Conservation (phyloP, 257 asterid species). For the Cruciata laevipes region DNA sequence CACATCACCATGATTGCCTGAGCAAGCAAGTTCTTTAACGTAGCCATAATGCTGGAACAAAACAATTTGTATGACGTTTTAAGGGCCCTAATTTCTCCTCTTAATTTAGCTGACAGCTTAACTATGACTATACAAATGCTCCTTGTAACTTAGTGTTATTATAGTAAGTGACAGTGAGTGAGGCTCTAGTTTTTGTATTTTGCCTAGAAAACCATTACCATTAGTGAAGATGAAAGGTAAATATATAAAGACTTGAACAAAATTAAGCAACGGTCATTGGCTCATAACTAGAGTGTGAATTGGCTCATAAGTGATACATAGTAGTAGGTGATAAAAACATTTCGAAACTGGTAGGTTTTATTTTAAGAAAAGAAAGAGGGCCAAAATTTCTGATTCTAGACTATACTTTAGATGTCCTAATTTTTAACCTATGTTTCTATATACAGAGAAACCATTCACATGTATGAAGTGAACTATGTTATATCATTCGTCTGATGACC, state of each 20-base stretch:
- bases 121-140: background rate
- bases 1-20: background rate
- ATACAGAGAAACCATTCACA: no score
- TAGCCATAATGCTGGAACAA: background rate
- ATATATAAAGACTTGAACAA: background rate
- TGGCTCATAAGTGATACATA: no score
- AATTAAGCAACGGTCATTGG: no score
- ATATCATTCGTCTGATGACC: no score
- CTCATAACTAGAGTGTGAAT: no score
- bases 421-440: no score
- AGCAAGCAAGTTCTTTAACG: background rate
- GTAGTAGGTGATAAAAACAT: no score
- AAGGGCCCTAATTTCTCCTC: background rate
- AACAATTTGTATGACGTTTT: background rate
- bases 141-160: background rate
- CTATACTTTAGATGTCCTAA: no score
- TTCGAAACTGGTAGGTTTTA: no score
- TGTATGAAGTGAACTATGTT: no score
- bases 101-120: background rate
- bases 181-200: background rate
- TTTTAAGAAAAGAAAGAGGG: no score
- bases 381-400: no score
- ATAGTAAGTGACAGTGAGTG: background rate
- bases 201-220: background rate
- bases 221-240: background rate